Conservation (phyloP, 176 grass and related monocot species). For the Rhynchospora tenuis region DNA sequence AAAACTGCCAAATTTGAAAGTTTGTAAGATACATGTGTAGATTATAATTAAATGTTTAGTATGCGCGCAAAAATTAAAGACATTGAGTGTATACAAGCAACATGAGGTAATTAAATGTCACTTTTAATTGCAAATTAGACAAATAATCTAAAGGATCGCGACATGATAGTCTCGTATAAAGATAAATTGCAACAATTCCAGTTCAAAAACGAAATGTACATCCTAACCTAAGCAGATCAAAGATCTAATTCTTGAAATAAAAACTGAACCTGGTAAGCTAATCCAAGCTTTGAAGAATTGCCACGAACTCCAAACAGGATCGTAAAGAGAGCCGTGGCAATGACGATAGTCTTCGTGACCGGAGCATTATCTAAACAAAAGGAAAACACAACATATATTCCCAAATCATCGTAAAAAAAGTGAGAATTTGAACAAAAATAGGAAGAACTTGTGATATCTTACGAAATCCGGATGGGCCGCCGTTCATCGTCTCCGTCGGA, state of each 20-base stretch:
- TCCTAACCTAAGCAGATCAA: not conserved
- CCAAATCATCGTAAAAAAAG: not conserved
- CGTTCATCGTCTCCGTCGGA: slow-evolving; percentile 58
- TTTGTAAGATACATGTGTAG: not conserved
- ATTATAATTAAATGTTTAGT: not conserved
- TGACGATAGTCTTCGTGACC: slow-evolving; percentile 64
- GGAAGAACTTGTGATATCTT: slow-evolving; percentile 13
- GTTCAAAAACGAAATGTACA: not conserved
- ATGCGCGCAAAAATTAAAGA: not conserved
- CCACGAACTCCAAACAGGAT: slow-evolving; percentile 53
- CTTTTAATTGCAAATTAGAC: not conserved
- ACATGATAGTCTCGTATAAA: not conserved
- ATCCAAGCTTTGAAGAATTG: slow-evolving; percentile 52
- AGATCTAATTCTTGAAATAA: slow-evolving; percentile 2
- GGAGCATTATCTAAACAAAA: slow-evolving; percentile 70
- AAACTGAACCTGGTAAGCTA: slow-evolving; percentile 62
- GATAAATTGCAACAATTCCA: not conserved
- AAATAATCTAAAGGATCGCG: not conserved
- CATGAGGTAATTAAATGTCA: not conserved
- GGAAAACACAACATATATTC: not conserved
- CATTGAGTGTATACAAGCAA: not conserved
- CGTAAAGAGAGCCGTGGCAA: slow-evolving; percentile 62
- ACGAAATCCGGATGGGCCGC: slow-evolving; percentile 83
- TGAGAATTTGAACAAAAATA: not conserved
- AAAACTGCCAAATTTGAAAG: not conserved